phyloP scores from a whole-genome alignment of 1,284 basidiomycete species.

The Ganoderma leucocontextum region DNA sequence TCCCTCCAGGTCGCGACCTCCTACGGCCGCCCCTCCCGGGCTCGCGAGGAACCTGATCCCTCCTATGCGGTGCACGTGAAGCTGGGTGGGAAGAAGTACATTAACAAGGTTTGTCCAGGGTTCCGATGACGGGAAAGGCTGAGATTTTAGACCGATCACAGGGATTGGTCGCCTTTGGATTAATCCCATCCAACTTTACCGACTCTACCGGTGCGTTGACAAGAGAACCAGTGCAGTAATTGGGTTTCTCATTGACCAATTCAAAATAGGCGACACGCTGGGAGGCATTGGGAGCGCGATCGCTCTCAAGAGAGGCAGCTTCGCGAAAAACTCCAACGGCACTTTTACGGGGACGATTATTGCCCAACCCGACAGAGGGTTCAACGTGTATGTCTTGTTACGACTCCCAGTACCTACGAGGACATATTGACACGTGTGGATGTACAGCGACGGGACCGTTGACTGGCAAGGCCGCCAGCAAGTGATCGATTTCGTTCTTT shows the following conservation, averaged over 20 bases:
- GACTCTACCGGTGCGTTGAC: constrained; percentile 44
- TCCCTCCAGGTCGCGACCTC: constrained; percentile 17
- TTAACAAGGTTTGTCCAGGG: constrained; percentile 39
- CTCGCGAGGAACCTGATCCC: constrained; percentile 32
- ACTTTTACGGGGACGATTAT: constrained; percentile 52
- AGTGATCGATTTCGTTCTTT: constrained; percentile 64
- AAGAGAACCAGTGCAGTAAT: too few relatives aligned
- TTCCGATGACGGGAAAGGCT: constrained; percentile 1
- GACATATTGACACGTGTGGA: background rate
- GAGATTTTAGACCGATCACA: constrained; percentile 22
- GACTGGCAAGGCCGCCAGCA: constrained; percentile 70
- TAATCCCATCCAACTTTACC: constrained; percentile 47
- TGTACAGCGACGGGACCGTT: constrained; percentile 54
- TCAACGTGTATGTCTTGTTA: constrained; percentile 45
- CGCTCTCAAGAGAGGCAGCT: constrained; percentile 43
- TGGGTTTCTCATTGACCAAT: background rate
- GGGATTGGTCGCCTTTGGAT: constrained; percentile 49
- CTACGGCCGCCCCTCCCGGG: constrained; percentile 10
- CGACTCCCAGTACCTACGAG: too few relatives aligned
- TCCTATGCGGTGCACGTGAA: constrained; percentile 32
- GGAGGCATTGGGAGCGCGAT: constrained; percentile 50
- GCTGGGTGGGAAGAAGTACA: constrained; percentile 38
- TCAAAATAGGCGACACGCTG: constrained; percentile 44
- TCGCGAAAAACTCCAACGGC: constrained; percentile 38
- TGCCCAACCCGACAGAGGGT: constrained; percentile 58